Base-by-base conservation (phyloP, 441 rosid genomes). In the Eruca vesicaria region DNA sequence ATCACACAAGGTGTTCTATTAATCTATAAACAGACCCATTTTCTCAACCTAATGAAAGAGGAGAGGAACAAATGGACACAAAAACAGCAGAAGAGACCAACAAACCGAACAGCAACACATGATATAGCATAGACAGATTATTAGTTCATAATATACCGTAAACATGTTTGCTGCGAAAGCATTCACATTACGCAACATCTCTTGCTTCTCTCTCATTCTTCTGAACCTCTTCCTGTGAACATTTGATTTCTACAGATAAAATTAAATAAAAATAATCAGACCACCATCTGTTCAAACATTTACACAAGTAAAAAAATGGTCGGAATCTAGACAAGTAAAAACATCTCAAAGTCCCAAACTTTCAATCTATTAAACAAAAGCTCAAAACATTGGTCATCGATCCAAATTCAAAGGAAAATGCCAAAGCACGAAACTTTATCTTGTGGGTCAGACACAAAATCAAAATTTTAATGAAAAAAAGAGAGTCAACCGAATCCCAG, bases 131-230 rank as follows among this genome's bases (percentile, higher is more conserved):
- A 55, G 60, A 29, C 26, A 45, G 58, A 45, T 18, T 53, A 38
- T n/a, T n/a, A n/a, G 53, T n/a, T 41, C 26, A 32, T 1, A 0
- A 45, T 79, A 94, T n/a, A n/a, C 99, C 96, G 87, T 75, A 78
- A 89, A 84, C 76, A 90, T n/a, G 82, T 77, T 57, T 15, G 92
- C 90, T 53, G 94, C 86, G 77, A 83, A 94, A 66, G 86, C 79
- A 81, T 72, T 53, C 48, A 85, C 53, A 80, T 90, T 82, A 19
- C 86, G 87, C 68, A 90, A 72, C 50, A 90, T 56, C 2, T 85
- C 79, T 68, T 87, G 86, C 72, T 87, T 92, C 10, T 80, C 83
- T 8, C 84, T 85, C 73, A 79, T 50, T 79, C 79, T 87, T 71
- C 89, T 84, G 67, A 71, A 79, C 75, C 89, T 87, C 83, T 86